Conservation (phyloP, 495 filamentous ascomycete genomes). For the Tuber magnatum region DNA sequence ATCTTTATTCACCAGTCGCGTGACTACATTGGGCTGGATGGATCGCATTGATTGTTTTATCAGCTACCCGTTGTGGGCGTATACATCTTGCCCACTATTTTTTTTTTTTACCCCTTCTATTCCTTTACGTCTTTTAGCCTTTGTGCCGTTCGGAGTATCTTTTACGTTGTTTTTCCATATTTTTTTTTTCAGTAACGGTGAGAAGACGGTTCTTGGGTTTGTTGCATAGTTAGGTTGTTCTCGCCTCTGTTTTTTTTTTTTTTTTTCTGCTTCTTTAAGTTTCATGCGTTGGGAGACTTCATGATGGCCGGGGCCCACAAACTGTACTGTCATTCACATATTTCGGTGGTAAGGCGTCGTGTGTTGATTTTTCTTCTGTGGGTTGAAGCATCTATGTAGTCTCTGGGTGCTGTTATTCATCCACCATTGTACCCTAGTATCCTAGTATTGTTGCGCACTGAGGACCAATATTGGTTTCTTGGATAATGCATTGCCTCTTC, state of each 20-base stretch:
- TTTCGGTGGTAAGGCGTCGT: conserved; percentile 35
- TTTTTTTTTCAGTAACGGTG: conserved; percentile 30
- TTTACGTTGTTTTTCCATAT: conserved; percentile 20
- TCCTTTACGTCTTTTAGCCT: conserved; percentile 25
- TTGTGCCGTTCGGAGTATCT: conserved; percentile 15
- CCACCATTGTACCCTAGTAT: conserved; percentile 34
- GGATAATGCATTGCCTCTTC: neutral
- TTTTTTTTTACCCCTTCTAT: conserved; percentile 9
- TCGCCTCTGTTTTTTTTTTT: conserved; percentile 16
- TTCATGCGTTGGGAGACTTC: neutral
- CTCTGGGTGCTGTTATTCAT: conserved; percentile 5
- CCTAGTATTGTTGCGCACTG: conserved; percentile 6
- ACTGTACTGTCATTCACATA: conserved; percentile 31
- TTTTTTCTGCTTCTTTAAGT: conserved; percentile 10
- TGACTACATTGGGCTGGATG: neutral
- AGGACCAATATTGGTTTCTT: neutral
- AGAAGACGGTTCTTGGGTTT: conserved; percentile 35
- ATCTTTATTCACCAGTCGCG: neutral
- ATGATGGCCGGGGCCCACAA: conserved; percentile 33
- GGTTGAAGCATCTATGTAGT: conserved; percentile 34
- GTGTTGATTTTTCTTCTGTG: conserved; percentile 34
- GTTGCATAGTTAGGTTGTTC: conserved; percentile 38
- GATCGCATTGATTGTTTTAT: conserved; percentile 1
- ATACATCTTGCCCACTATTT: conserved; percentile 16
- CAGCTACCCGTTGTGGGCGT: neutral